Percentiles rank a stretch among this genome's conserved stretches.
Evolutionary conservation across 495 filamentous ascomycete genomes (phyloP).

Genomic region (Podospora australis): DNA sequence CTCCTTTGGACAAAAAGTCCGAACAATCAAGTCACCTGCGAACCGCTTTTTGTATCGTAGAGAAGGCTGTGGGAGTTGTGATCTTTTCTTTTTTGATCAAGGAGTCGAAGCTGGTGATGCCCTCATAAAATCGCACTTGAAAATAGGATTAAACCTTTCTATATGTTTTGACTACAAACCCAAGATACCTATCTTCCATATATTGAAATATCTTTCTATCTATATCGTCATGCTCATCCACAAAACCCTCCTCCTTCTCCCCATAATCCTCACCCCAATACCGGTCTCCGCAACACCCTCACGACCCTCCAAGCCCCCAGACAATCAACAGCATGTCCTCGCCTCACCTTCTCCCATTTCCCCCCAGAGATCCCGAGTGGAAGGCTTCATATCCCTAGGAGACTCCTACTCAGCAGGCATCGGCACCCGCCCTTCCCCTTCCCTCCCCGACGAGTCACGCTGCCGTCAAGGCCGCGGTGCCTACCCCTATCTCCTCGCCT

Average conservation of each 20-base stretch:
- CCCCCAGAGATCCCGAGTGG: not conserved
- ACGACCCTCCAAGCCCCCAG: not conserved
- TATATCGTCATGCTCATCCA: not conserved
- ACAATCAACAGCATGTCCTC: not conserved
- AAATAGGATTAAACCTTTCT: too few species aligned
- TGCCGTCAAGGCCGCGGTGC: constrained; percentile 35
- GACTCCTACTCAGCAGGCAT: constrained; percentile 47
- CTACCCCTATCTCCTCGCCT: constrained; percentile 31
- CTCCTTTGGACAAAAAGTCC: not conserved
- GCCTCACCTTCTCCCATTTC: not conserved
- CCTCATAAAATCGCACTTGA: too few species aligned
- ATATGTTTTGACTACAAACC: not conserved
- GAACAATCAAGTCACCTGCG: not conserved
- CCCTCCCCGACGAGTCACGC: constrained; percentile 32
- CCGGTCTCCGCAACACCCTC: not conserved
- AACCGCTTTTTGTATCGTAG: not conserved
- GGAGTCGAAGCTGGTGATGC: not conserved
- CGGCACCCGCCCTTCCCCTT: constrained; percentile 29
- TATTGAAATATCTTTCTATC: not conserved
- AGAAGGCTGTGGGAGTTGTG: not conserved
- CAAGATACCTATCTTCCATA: not conserved
- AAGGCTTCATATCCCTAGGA: constrained; percentile 37
- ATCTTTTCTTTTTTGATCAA: not conserved
- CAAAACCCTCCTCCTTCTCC: not conserved
- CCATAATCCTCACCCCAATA: not conserved